Conservation (phyloP, 2,329 filamentous ascomycete genomes). For the Fusarium chuoi region DNA sequence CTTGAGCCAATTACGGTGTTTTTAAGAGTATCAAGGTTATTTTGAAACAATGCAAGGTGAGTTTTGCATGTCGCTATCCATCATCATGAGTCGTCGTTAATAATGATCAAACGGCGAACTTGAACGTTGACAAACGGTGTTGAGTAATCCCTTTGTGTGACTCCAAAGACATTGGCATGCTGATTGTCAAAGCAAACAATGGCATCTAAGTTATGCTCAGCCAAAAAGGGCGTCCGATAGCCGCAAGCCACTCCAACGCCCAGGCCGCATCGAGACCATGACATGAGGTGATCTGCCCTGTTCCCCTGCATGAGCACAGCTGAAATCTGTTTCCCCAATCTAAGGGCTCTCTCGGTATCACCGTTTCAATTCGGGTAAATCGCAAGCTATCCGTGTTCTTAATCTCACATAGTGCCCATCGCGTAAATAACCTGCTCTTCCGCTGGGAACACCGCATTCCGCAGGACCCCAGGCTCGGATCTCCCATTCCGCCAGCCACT, state of each 20-base stretch:
- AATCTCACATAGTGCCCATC: background rate
- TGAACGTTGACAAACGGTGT: background rate
- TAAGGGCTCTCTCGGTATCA: no score
- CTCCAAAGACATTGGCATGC: background rate
- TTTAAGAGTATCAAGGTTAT: background rate
- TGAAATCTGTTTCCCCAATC: background rate
- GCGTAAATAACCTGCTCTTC: background rate
- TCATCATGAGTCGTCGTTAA: background rate
- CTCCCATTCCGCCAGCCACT: background rate
- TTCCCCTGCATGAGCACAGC: background rate
- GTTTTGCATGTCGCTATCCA: background rate
- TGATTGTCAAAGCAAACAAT: background rate
- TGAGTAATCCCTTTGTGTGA: background rate
- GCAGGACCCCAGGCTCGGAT: background rate
- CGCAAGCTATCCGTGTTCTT: background rate
- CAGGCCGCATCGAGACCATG: conserved; percentile 25
- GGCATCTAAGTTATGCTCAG: background rate
- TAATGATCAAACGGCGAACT: background rate
- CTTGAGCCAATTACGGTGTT: background rate
- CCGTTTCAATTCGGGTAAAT: background rate
- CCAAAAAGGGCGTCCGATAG: conserved; percentile 15
- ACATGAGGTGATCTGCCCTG: background rate
- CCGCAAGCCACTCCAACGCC: conserved; percentile 22
- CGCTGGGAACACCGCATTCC: background rate
- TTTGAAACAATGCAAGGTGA: background rate